Evolutionary conservation across 768 basidiomycete genomes (phyloP), one percentile per base, ranked within the genome.

Genomic region (Leccinum subtestaceum): DNA sequence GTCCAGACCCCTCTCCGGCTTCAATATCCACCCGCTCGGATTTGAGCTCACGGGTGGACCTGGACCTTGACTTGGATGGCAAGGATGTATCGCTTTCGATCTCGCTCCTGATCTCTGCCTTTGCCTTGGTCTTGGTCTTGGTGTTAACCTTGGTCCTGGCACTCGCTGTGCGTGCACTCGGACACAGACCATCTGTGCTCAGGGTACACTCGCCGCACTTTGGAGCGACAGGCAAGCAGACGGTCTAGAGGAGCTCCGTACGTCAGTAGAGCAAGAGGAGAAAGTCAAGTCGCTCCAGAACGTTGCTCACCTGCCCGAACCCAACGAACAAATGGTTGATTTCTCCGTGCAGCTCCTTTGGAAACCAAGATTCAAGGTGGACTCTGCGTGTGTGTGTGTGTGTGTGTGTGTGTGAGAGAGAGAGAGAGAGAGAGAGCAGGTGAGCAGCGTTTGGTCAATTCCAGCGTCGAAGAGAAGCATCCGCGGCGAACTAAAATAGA

Each of bases 361-460:
- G 91, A 2, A 93, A 80, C 91, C 91, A 94, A 3, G 90, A 92
- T 64, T 94, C 84, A 2, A 93, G 75, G 62, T 91, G 92, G 45
- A 90, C 67, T 60, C 91, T 36, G 13, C 13, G 34, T 36, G 5
- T 36, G 34, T 36, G 34, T 36, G 3, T 36, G 34, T 0, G 4
- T 12, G 5, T 36, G 34, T 36, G 34, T 36, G 3, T 36, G 34
- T 0, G 4, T 12, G n/a, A n/a, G n/a, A n/a, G 21, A 21, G 25
- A 25, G 25, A 25, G 25, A 27, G 25, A 9, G 29, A 8, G 29
- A 29, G 29, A 0, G 29, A 29, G 29, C 32, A 36, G 13, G 34
- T 36, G 34, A 36, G 34, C 34, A 36, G 12, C 34, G 13, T 36
- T 36, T 3, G 34, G 34, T 36, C 34, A 36, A 36, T 36, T 36